phyloP scores from a whole-genome alignment of 495 filamentous ascomycete genomes.

The Xylaria longipes region DNA sequence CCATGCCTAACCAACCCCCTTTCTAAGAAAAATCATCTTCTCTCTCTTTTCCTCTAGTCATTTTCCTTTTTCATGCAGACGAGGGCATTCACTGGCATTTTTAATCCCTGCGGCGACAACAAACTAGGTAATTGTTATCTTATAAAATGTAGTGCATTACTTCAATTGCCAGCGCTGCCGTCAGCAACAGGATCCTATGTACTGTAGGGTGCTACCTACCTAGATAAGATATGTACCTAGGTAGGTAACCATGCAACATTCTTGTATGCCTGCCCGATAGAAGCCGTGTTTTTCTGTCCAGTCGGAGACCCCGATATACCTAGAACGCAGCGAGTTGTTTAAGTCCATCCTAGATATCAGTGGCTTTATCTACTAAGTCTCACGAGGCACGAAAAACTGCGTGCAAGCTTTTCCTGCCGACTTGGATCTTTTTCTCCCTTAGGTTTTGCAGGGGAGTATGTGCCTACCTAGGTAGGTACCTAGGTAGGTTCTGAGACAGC shows the following conservation, averaged over 20 bases:
- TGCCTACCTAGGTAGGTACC: too few relatives aligned
- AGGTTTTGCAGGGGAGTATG: background rate
- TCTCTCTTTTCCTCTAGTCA: background rate
- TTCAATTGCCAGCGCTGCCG: background rate
- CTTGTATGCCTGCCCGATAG: background rate
- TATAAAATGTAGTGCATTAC: too few relatives aligned
- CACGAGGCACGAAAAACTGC: background rate
- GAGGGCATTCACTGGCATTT: background rate
- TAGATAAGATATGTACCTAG: background rate
- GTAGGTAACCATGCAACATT: background rate
- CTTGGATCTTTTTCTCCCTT: background rate
- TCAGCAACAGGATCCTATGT: background rate
- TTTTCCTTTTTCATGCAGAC: background rate
- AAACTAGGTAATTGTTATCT: background rate
- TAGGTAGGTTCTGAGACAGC: background rate
- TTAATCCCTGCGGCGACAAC: background rate
- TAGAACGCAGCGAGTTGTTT: too few relatives aligned
- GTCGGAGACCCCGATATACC: too few relatives aligned
- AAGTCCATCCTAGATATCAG: background rate
- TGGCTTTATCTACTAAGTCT: background rate
- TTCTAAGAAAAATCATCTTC: too few relatives aligned
- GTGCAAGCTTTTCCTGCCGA: background rate
- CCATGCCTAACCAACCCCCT: too few relatives aligned
- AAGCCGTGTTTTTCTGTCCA: too few relatives aligned
- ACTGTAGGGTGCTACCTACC: too few relatives aligned